Evolutionary conservation across 257 asterid genomes (phyloP), one percentile per base, ranked within the genome.

Genomic region (Agastache rugosa): DNA sequence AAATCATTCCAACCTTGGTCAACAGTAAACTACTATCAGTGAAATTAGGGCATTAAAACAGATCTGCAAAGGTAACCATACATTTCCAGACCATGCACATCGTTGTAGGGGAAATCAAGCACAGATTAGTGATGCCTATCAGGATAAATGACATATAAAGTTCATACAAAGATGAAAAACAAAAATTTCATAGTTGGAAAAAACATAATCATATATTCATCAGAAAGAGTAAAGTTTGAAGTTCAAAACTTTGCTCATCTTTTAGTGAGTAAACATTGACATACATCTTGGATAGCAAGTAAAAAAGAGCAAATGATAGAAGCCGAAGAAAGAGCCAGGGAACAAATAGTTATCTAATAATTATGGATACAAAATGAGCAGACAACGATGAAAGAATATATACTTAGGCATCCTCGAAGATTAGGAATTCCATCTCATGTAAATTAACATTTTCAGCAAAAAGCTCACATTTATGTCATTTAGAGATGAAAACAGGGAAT

Each of bases 111-210:
- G 67, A 54, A 50, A 44, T 12, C 22, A 56, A 55, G 69, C 44
- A 8, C 59, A 29, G 16, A 34, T 11, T 61, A 51, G 60, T 29
- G 27, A 27, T 70, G 67, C 72, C 70, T 27, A 44, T 55, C 31
- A 69, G 23, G 77, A 63, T 53, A 17, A 19, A 37, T 37, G 20
- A 42, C 60, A 22, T 27, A 74, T 39, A 56, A 63, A 63, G 11
- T 60, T 61, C 61, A 44, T 56, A 25, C 50, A 14, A 25, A 11
- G 48, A 74, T 20, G 22, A 48, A 7, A 48, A 27, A 60, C 47
- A 25, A 17, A 19, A 10, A 20, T n/a, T 22, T 39, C n/a, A 11
- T 39, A 17, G 42, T 1, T 17, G 22, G 37, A 19, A 31, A 63
- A 19, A 17, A 0, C 1, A 63, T 55, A 17, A 16, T 41, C n/a